Evolutionary conservation across 202 grass and related monocot genomes (phyloP).

Genomic region (Brachypodium distachyon): DNA sequence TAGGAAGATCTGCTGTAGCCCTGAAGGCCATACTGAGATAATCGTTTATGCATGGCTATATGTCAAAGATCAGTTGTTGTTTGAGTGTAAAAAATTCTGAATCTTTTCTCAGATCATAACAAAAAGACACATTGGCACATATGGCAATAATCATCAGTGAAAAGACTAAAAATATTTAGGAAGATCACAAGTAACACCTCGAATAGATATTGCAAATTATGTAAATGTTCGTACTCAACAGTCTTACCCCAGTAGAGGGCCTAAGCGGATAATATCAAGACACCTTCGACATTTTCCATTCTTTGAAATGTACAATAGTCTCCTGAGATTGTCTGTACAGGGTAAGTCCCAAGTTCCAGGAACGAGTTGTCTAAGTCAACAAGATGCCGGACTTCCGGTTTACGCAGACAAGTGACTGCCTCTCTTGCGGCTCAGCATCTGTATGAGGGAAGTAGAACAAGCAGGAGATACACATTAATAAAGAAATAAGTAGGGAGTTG

Average conservation of each 20-base stretch:
- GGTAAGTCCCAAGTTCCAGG: not conserved
- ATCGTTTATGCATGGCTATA: no score
- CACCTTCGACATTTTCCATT: not conserved
- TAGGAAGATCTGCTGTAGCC: not conserved
- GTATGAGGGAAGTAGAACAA: not conserved
- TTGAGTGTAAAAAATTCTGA: no score
- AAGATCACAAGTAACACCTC: not conserved
- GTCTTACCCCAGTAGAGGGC: not conserved
- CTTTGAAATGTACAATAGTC: not conserved
- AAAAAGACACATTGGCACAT: no score
- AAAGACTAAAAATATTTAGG: not conserved
- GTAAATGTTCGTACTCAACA: not conserved
- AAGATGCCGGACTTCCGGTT: constrained; percentile 5
- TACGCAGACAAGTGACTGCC: not conserved
- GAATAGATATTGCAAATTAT: not conserved
- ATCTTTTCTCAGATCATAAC: no score
- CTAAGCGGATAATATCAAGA: not conserved
- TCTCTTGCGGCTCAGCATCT: not conserved
- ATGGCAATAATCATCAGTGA: no score
- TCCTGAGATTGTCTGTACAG: not conserved
- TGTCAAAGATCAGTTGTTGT: no score
- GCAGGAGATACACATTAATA: not conserved
- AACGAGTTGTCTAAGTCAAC: not conserved
- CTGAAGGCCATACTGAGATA: no score
- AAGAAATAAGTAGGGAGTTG: not conserved